Base-by-base conservation (phyloP, 129 eudicot species). In the Flaveria trinervia region DNA sequence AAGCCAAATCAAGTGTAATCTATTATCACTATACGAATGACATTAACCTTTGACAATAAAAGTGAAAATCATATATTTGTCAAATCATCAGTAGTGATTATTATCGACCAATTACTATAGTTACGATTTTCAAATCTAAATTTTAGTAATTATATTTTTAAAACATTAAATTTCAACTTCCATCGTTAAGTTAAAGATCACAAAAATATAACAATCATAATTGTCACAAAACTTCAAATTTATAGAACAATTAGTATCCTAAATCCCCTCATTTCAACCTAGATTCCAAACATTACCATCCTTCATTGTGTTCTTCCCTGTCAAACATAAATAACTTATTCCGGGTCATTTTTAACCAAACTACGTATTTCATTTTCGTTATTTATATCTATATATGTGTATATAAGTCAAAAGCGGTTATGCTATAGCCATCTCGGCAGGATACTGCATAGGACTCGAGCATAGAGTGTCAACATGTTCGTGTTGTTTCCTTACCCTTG, bases 371-470 rank as follows among this genome's bases (percentile, higher is more conserved):
- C 71, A 43, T 60, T 68, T 67, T 28, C 68, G 44, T 76, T 84
- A 76, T 70, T 77, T 66, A 77, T 72, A 64, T 73, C 17, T 73
- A 54, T 52, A 25, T 66, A 44, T 57, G 39, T 57, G 72, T 67
- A 55, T 80, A 39, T 68, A 69, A 52, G 65, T 65, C 23, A 17
- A 55, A 78, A 74, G 54, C 45, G 49, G 44, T 83, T 70, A 89
- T 16, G 90, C 93, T 20, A 85, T 88, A 68, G 85, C 90, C 79
- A 90, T 83, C 75, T 86, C 86, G 7, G 89, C 85, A 56, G 74
- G 79, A 72, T 84, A 70, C 79, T 86, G 95, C 87, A 89, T 73
- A 23, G 87, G 80, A 68, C 85, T 78, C 9, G 96, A 86, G 85
- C 89, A 89, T 28, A 89, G 82, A 72, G 96, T 70, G 44, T 80